Evolutionary conservation across 495 filamentous ascomycete species (phyloP).

Genomic region (Talaromyces thailandensis): DNA sequence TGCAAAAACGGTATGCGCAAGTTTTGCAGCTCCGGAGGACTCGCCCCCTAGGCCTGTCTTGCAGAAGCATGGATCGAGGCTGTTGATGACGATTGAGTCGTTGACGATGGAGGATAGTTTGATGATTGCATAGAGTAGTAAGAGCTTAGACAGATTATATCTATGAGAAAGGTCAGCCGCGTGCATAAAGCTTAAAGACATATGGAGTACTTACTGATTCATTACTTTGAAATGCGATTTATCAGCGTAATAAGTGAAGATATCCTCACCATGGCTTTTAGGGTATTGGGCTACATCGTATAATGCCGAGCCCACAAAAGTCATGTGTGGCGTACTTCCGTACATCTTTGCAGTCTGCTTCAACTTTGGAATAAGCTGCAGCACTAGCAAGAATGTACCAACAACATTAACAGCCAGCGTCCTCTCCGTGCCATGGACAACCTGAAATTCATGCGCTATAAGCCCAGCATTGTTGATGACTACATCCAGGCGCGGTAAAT

Average conservation of each 20-base stretch:
- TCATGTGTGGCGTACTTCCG: background rate
- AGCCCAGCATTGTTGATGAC: constrained; percentile 40
- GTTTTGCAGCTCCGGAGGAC: background rate
- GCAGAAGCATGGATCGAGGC: background rate
- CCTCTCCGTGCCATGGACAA: constrained; percentile 33
- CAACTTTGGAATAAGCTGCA: constrained; percentile 35
- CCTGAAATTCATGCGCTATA: constrained; percentile 12
- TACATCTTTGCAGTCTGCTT: constrained; percentile 19
- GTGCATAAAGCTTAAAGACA: no score
- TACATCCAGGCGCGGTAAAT: constrained; percentile 28
- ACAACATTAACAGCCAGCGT: constrained; percentile 47
- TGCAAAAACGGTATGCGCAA: background rate
- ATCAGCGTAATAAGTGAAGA: background rate
- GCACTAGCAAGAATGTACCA: constrained; percentile 33
- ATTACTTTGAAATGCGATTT: background rate
- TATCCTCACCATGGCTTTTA: background rate
- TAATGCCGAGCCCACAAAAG: background rate
- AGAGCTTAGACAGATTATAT: background rate
- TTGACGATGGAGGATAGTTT: background rate
- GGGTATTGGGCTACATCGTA: background rate
- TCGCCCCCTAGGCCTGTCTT: background rate
- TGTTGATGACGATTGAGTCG: background rate
- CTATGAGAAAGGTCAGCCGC: background rate
- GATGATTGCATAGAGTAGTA: background rate
- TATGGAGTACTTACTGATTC: background rate